phyloP scores from a whole-genome alignment of 176 grass and related monocot genomes.

The Puya raimondii region DNA sequence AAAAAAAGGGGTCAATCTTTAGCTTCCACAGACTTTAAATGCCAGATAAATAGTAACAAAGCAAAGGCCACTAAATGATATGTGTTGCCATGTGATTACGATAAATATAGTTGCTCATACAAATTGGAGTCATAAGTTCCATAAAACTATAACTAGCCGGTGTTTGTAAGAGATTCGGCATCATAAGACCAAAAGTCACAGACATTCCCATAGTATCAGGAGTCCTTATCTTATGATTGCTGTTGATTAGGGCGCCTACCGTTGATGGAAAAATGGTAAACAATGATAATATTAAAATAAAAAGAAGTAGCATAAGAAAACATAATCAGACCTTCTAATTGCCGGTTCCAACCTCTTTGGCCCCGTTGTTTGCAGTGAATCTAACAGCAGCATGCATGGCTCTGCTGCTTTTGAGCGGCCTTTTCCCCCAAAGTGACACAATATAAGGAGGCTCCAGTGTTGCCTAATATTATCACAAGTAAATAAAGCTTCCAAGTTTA shows the following conservation, averaged over 20 bases:
- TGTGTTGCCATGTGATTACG: no score
- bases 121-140: no score
- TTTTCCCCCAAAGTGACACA: constrained; percentile 69
- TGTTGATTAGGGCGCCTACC: neutral
- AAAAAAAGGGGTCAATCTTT: neutral
- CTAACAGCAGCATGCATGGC: constrained; percentile 76
- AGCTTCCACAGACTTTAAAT: neutral
- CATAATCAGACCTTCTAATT: constrained; percentile 45
- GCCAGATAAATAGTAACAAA: no score
- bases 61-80: no score
- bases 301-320: neutral
- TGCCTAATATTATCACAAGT: constrained; percentile 32
- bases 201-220: neutral
- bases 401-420: constrained; percentile 31
- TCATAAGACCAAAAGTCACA: neutral
- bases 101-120: no score
- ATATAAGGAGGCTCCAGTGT: constrained; percentile 93
- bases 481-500: neutral
- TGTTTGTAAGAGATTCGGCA: neutral
- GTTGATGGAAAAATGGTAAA: neutral
- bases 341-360: constrained; percentile 40
- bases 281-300: neutral
- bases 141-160: neutral
- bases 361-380: constrained; percentile 64
- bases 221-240: neutral